Base-by-base conservation (phyloP, 768 basidiomycete species). In the Pholiota conissans region DNA sequence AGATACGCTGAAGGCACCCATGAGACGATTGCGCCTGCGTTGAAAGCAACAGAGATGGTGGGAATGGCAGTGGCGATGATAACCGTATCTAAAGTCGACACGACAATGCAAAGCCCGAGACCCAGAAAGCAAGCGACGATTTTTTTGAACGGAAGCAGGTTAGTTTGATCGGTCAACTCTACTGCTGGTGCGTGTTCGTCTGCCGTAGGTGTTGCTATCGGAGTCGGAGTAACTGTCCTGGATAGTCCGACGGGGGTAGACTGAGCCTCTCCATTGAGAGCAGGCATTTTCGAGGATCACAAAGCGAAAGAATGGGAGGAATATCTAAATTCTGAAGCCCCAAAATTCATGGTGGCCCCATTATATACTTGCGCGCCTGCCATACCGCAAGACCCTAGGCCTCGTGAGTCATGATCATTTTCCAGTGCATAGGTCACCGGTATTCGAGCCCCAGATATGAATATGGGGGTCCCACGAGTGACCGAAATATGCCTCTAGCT, bases 1-100 rank as follows among this genome's bases (percentile, higher is more conserved):
- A 91, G 78, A 63, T 90, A 90, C 0, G 83, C 81, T 0, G 87
- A 87, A 0, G 87, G 89, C 2, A 91, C 87, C 89, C 87, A 91
- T 5, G 84, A 85, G 24, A 78, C 73, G 24, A 86, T 77, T 3
- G 83, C 78, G 3, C 86, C 84, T 0, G 88, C 84, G 52, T 85
- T 76, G 70, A 91, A 91, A 3, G 80, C 78, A 20, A 78, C 63
- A 3, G 88, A 84, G 47, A 92, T 83, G 0, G 84, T 88, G 0
- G 89, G 87, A n/a, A 91, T 73, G 1, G 88, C 85, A 0, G 89
- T 90, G 0, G 87, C 86, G 8, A 90, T 83, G 48, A 90, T 85
- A 7, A 89, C 89, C 10, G 88, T 86, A 67, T 91, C 89, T 0
- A 89, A 71, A 0, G 84, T 74, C 5, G 86, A 81, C 46, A 87